A percentile compares a stretch with the other conserved stretches of the same genome.
phyloP scores from a whole-genome alignment of 352 stramenopile genomes.

The Globisporangium splendens region DNA sequence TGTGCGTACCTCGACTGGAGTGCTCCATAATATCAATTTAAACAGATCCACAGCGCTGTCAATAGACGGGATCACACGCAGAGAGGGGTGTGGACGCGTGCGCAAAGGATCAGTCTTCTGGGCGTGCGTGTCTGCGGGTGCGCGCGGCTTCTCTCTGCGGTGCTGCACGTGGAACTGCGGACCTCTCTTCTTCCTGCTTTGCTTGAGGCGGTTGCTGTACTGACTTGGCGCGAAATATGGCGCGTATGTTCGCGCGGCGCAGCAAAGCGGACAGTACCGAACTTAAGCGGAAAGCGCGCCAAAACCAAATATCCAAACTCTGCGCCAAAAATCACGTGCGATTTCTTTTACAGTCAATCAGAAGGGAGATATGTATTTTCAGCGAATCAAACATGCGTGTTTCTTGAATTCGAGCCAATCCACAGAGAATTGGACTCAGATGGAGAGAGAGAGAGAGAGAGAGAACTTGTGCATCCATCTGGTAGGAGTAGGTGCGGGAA shows the following conservation, averaged over 20 bases:
- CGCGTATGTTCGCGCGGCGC: no score
- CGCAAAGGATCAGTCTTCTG: background rate
- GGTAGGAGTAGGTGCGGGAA: no score
- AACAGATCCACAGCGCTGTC: no score
- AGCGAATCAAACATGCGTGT: background rate
- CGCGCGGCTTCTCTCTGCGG: background rate
- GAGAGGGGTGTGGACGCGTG: background rate
- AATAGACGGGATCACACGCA: no score
- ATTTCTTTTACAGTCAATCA: background rate
- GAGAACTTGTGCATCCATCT: no score
- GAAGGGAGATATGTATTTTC: background rate
- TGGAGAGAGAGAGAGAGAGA: no score
- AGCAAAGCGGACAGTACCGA: background rate
- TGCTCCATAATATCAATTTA: constrained; percentile 10
- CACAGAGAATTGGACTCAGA: background rate
- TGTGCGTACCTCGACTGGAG: constrained; percentile 11
- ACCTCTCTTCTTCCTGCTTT: background rate
- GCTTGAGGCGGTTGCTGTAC: constrained; percentile 3
- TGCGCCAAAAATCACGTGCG: background rate
- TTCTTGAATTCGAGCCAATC: background rate
- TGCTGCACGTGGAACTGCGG: no score
- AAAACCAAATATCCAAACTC: constrained; percentile 24
- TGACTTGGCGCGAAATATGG: constrained; percentile 3
- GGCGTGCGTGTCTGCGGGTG: background rate
- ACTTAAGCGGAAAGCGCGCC: constrained; percentile 28